Evolutionary conservation across 75 land plant species (phyloP).

Genomic region (Pinus tabuliformis): DNA sequence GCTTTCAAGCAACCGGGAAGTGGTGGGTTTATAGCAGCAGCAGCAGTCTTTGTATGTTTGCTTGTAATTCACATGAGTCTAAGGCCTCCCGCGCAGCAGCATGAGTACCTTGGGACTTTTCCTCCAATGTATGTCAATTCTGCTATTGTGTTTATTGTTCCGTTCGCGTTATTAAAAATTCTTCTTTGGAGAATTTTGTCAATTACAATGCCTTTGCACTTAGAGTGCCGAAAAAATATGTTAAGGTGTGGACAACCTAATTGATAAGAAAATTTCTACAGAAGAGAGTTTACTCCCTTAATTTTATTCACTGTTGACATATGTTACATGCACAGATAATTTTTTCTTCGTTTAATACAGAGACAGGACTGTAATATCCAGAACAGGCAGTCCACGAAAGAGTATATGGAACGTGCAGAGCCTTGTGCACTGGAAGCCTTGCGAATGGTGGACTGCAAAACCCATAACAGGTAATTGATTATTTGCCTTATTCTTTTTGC

Average conservation of each 20-base stretch:
- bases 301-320: background rate
- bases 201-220: background rate
- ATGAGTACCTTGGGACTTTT: background rate
- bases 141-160: background rate
- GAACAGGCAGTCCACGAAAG: background rate
- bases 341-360: background rate
- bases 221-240: background rate
- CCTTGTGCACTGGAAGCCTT: conserved; percentile 55
- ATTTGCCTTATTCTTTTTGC: background rate
- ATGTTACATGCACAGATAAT: background rate
- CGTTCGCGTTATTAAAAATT: background rate
- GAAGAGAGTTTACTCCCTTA: background rate
- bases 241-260: background rate
- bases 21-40: conserved; percentile 7
- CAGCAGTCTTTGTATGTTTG: conserved; percentile 10
- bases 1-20: conserved; percentile 6
- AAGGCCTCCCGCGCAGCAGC: background rate
- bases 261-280: background rate
- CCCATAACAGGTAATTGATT: conserved; percentile 20
- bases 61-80: background rate
- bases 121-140: background rate
- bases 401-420: conserved; percentile 53
- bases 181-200: background rate
- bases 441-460: conserved; percentile 56
- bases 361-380: background rate